These are phyloP conservation scores for Rhizopus microsporus DNA, from an alignment of 371 early-diverging fungal genomes.

Conservation along the genomic window DNA sequence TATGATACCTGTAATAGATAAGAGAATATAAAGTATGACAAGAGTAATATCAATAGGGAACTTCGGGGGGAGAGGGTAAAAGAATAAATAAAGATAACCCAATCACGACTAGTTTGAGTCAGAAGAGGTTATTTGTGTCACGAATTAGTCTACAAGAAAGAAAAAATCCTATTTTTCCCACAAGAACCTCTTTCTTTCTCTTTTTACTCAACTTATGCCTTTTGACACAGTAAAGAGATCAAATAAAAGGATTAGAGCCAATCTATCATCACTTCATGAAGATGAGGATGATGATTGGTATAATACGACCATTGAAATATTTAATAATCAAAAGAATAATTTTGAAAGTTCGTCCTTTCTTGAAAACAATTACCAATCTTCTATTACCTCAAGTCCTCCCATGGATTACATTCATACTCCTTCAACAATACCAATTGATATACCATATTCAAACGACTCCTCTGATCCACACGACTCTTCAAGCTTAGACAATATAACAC, in stretches of 20 bases:
- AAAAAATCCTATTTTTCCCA: constrained; percentile 20
- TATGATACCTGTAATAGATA: too few species aligned
- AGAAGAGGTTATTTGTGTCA: constrained; percentile 28
- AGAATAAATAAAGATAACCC: constrained; percentile 1
- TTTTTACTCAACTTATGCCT: constrained; percentile 19
- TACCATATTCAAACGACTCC: constrained; percentile 15
- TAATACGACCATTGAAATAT: neutral
- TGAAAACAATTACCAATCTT: constrained; percentile 1
- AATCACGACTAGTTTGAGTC: neutral
- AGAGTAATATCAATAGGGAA: too few species aligned
- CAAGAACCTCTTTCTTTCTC: constrained; percentile 1
- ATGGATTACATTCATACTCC: constrained; percentile 4
- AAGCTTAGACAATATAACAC: constrained; percentile 18
- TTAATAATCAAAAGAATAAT: constrained; percentile 1
- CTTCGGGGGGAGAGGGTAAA: neutral
- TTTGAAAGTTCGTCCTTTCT: neutral
- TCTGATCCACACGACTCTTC: constrained; percentile 14
- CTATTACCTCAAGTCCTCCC: constrained; percentile 1
- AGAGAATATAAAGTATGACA: too few species aligned
- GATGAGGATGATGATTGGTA: constrained; percentile 10
- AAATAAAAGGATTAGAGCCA: constrained; percentile 20
- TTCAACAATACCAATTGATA: constrained; percentile 23
- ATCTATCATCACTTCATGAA: constrained; percentile 2
- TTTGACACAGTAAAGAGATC: constrained; percentile 27
- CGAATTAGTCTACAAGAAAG: constrained; percentile 9